These are phyloP conservation scores for Neurospora discreta DNA, from an alignment of 495 filamentous ascomycete species.

Conservation along the genomic window DNA sequence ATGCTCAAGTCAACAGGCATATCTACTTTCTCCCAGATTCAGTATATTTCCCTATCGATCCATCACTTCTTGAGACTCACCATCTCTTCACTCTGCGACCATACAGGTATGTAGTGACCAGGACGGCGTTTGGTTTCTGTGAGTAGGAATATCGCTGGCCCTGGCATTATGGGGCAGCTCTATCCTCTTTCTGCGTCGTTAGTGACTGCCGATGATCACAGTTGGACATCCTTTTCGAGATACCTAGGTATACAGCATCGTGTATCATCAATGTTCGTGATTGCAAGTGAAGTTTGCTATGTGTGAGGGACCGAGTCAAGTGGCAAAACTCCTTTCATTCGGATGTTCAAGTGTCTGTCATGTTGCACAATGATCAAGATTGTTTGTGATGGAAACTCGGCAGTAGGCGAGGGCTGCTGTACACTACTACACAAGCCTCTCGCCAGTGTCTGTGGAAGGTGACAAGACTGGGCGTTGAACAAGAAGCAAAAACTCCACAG, in stretches of 20 bases:
- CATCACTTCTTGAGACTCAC: not conserved
- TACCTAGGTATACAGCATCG: not conserved
- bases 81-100: not conserved
- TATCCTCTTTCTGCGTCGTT: not conserved
- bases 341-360: not conserved
- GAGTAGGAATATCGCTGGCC: not conserved
- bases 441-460: not conserved
- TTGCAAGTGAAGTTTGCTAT: no score
- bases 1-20: not conserved
- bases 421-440: no score
- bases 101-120: not conserved
- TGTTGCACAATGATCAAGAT: not conserved
- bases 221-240: not conserved
- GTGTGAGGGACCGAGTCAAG: not conserved
- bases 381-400: not conserved
- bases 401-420: not conserved
- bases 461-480: not conserved
- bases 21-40: not conserved
- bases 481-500: not conserved
- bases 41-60: not conserved
- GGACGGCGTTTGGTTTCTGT: not conserved
- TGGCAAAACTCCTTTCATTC: not conserved
- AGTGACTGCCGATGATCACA: not conserved
- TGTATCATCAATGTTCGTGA: not conserved
- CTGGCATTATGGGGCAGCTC: not conserved